Evolutionary conservation across 164 flowering plant species (phyloP), one percentile per base, ranked within the genome.

Genomic region (Buxus sempervirens): DNA sequence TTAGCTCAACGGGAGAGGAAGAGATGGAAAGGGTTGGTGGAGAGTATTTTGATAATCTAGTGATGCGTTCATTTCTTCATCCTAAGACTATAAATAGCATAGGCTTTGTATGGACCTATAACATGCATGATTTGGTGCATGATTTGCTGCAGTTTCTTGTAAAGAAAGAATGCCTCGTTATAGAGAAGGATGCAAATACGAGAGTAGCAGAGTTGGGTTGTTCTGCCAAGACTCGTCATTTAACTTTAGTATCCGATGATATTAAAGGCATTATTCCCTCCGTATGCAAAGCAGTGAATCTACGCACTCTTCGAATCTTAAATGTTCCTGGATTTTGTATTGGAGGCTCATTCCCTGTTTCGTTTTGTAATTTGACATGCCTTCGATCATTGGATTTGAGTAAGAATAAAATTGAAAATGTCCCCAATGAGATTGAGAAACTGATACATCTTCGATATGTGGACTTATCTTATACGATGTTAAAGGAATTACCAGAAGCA

Each of bases 371-470:
- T n/a, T 21, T 62, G 49, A 38, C 51, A 20, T 42, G 54, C 23
- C 54, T 63, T 22, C 10, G 65, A 27, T 53, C 23, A 9, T 24
- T 55, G 25, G 25, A 55, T 55, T 55, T 55, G 9, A 24, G 58
- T 21, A 1, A 23, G 4, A 12, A 4, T 55, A 8, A 51, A 9
- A 9, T 23, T 45, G 28, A 42, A 45, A 26, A 63, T 42, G 0
- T 63, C 15, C 65, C 54, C 2, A 13, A 24, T 20, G 65, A 23
- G 15, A 27, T 63, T 14, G 65, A 53, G 19, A 63, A 45, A 2
- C 48, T 63, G 28, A 63, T 63, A 63, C 65, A 63, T 63, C 28
- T 63, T 6, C 42, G 65, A 22, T 63, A 42, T 26, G 54, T 63
- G 12, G 14, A 42, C 20, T 23, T 63, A 24, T n/a, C 16, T 5